Evolutionary conservation across 805 yeast genomes (phyloP).

Genomic region (Pichia membranifaciens): DNA sequence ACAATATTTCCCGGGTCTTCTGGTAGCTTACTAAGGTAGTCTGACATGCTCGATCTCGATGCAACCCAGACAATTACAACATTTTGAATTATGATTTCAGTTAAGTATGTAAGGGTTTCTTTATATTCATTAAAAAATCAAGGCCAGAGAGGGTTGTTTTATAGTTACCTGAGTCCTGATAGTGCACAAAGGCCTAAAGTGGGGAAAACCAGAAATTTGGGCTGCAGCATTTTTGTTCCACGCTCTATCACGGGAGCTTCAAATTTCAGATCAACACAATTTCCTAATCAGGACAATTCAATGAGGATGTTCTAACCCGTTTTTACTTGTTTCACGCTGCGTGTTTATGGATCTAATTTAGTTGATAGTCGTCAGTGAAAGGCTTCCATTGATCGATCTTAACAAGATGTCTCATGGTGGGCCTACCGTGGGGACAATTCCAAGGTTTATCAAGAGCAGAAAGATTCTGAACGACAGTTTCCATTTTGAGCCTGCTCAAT

Average conservation of each 20-base stretch:
- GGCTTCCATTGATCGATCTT: slow-evolving; percentile 46
- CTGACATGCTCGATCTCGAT: neutral
- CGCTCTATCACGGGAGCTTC: too few relatives aligned
- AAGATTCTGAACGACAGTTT: slow-evolving; percentile 57
- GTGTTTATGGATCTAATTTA: neutral
- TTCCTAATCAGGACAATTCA: slow-evolving; percentile 28
- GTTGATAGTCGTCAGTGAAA: slow-evolving; percentile 39
- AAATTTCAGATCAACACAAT: slow-evolving; percentile 13
- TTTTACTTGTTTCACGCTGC: neutral
- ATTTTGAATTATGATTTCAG: neutral
- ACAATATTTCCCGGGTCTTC: slow-evolving; percentile 18
- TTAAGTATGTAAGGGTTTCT: too few relatives aligned
- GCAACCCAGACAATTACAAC: too few relatives aligned
- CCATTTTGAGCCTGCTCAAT: slow-evolving; percentile 56
- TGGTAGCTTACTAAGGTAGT: neutral
- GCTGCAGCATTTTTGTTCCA: too few relatives aligned
- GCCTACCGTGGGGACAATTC: slow-evolving; percentile 97
- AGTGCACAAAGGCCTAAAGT: too few relatives aligned
- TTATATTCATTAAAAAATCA: too few relatives aligned
- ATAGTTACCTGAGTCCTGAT: too few relatives aligned
- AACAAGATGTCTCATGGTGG: slow-evolving; percentile 87
- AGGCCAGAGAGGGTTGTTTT: neutral
- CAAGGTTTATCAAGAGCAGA: slow-evolving; percentile 84
- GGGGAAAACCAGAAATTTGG: too few relatives aligned
- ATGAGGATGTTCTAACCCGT: slow-evolving; percentile 13